Conservation (phyloP, 371 early-diverging fungal species). For the Umbelopsis sp. region DNA sequence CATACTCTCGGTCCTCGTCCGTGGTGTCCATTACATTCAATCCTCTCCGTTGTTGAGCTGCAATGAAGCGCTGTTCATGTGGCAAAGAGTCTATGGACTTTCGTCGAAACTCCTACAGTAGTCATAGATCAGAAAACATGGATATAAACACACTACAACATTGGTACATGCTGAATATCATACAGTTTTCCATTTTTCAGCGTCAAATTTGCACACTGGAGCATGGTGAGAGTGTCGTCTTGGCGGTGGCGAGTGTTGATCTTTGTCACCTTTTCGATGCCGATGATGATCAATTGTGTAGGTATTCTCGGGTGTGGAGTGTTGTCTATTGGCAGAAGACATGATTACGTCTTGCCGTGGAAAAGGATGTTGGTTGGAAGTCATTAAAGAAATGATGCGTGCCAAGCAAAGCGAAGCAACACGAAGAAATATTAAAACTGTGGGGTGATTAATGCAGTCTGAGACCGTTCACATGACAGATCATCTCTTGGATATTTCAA, state of each 20-base stretch:
- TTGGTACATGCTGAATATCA: not conserved
- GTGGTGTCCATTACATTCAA: conserved; percentile 8
- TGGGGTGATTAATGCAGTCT: not conserved
- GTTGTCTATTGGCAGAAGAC: conserved; percentile 1
- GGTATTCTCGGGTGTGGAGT: conserved; percentile 14
- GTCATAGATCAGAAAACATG: not conserved
- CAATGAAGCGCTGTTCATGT: conserved; percentile 9
- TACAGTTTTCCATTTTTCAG: conserved; percentile 12
- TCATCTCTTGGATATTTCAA: too few relatives aligned
- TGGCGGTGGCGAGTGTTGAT: not conserved
- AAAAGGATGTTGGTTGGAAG: not conserved
- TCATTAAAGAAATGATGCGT: not conserved
- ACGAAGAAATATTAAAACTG: not conserved
- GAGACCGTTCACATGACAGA: conserved; percentile 4
- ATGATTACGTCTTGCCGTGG: not conserved
- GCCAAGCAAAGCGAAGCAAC: not conserved
- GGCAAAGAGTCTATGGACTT: conserved; percentile 3
- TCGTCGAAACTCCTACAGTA: conserved; percentile 8
- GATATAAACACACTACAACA: not conserved
- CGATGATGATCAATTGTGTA: conserved; percentile 7
- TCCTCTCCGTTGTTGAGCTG: conserved; percentile 12
- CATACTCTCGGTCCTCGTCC: conserved; percentile 8
- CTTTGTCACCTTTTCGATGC: not conserved
- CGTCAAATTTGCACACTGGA: conserved; percentile 7
- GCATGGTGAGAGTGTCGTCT: conserved; percentile 18